Base-by-base conservation (phyloP, 2,329 filamentous ascomycete genomes). In the Drechslera avenae region DNA sequence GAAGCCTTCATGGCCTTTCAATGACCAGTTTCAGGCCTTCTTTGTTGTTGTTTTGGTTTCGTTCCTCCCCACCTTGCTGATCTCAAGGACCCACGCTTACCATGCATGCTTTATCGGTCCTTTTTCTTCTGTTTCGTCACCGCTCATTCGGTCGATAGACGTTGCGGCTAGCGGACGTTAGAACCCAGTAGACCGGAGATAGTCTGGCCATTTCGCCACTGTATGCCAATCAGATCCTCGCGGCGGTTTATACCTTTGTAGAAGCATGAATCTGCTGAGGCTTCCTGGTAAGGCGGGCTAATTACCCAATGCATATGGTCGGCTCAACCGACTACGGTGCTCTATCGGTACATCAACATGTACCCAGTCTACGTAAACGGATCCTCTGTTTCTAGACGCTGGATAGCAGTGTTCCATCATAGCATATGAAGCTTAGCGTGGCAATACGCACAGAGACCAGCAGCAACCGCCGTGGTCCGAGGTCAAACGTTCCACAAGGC, bases 71-170 rank as follows among this genome's bases (percentile, higher is more conserved):
- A 55, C 56, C 43, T 39, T 52, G 45, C 49, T 50, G 52, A 48
- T 42, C 50, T 46, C 54, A 51, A 49, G 37, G 48, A 44, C 31
- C 42, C 50, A 46, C 49, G 44, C 47, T 50, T 53, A 49, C 52
- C 53, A 49, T 54, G 54, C 56, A 56, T 55, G 36, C 40, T 47
- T 23, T 56, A 53, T 64, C 60, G 59, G 62, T 59, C 62, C 61
- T 59, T 57, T 52, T 63, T 46, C 41, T 50, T 50, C 46, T 47
- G 34, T 58, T 53, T 56, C 50, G 59, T 64, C 57, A 65, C 62
- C 62, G 60, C 62, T 63, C 54, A 56, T 62, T 47, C 55, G 48
- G 31, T 50, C 41, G 37, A 41, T 46, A 42, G 44, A 49, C 50
- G 45, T 50, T 50, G 41, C 47, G 42, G 48, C 45, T 59, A 47